A percentile compares a stretch with the other conserved stretches of the same genome.
These are phyloP conservation scores for Xylariaceae sp. DNA, from an alignment of 2,329 filamentous ascomycete genomes.

Conservation along the genomic window DNA sequence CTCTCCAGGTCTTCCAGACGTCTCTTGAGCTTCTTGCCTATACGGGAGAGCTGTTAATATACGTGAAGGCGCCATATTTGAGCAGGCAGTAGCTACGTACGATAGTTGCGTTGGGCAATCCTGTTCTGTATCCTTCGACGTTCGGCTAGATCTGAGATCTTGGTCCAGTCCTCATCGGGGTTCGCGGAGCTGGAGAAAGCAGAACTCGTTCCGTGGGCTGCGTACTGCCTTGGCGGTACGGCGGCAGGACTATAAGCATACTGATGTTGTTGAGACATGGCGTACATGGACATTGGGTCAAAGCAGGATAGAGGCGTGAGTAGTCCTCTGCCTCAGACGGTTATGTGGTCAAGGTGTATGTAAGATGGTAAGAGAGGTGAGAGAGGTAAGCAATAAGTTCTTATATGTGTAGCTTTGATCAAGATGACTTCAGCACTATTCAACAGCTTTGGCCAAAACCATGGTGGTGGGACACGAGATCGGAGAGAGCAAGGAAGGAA, in stretches of 20 bases:
- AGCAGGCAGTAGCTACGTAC: slow-evolving; percentile 45
- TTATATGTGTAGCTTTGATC: slow-evolving; percentile 1
- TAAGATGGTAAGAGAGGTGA: background rate
- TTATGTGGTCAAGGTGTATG: background rate
- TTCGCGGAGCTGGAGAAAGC: slow-evolving; percentile 93
- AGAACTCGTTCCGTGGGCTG: slow-evolving; percentile 77
- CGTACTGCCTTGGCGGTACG: slow-evolving; percentile 59
- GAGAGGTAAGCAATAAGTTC: background rate
- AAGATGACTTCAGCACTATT: slow-evolving; percentile 9
- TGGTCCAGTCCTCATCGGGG: slow-evolving; percentile 97
- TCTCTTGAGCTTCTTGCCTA: slow-evolving; percentile 91
- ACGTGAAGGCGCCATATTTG: background rate
- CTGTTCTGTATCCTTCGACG: slow-evolving; percentile 93
- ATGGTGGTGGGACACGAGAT: slow-evolving; percentile 22
- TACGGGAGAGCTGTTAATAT: slow-evolving; percentile 12
- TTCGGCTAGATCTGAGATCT: slow-evolving; percentile 95
- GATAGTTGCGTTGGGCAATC: slow-evolving; percentile 96
- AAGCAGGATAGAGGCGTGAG: no score
- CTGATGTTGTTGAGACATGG: slow-evolving; percentile 41
- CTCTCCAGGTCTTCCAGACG: slow-evolving; percentile 81
- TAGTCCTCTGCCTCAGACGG: no score
- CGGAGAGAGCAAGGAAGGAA: slow-evolving; percentile 22
- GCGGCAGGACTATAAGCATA: slow-evolving; percentile 38
- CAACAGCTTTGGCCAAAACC: slow-evolving; percentile 16
- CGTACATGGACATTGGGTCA: no score